A percentile compares a stretch with the other conserved stretches of the same genome.
Conservation (phyloP, 2,329 filamentous ascomycete species). For the Botrytis cinerea region DNA sequence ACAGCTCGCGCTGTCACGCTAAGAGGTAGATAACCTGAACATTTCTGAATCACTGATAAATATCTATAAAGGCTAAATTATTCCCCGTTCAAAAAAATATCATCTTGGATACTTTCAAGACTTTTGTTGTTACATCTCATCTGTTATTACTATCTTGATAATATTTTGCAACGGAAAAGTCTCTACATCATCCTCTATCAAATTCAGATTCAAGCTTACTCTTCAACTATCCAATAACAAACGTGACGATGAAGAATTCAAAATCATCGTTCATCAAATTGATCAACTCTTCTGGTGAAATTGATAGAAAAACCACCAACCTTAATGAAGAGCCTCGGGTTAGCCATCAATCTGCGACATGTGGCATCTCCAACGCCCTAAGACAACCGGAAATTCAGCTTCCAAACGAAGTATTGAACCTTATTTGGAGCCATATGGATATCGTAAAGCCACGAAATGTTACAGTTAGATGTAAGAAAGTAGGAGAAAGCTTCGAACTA, state of each 20-base stretch:
- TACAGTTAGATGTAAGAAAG: not conserved
- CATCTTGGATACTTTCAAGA: not conserved
- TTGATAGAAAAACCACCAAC: not conserved
- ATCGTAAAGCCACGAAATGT: not conserved
- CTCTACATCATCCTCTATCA: not conserved
- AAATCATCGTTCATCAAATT: accelerated
- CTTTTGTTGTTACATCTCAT: not conserved
- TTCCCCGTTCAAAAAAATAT: not conserved
- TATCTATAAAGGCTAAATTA: not conserved
- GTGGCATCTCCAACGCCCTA: not conserved
- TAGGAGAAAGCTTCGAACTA: not conserved
- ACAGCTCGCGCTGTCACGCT: not conserved
- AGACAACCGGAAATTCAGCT: not conserved
- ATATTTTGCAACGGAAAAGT: accelerated
- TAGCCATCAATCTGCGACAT: not conserved
- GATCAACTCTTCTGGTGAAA: not conserved
- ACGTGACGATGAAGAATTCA: not conserved
- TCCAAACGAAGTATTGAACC: not conserved
- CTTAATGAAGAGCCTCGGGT: not conserved
- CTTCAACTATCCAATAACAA: not conserved
- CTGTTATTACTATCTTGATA: not conserved
- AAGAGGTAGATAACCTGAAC: accelerated
- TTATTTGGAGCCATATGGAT: not conserved
- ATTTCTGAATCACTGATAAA: not conserved
- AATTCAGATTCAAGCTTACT: accelerated